phyloP scores from a whole-genome alignment of 83 land plant genomes.

The Diphasiastrum complanatum region DNA sequence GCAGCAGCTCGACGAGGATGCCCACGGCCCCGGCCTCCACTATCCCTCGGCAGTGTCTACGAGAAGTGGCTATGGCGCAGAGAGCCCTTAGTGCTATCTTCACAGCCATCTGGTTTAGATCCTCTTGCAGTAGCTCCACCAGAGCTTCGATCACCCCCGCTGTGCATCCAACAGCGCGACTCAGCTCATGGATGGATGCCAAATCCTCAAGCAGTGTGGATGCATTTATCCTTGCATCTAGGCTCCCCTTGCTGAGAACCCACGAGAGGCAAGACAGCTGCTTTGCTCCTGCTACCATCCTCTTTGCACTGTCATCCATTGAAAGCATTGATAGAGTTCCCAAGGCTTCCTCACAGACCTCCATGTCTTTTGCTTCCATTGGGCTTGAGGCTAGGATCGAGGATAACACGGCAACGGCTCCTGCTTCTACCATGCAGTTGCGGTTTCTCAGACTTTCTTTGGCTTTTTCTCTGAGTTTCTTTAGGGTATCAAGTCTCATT shows the following conservation, averaged over 20 bases:
- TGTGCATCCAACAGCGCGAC: conserved; percentile 10
- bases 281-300: not conserved
- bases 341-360: conserved; percentile 1
- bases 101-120: conserved; percentile 4
- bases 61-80: conserved; percentile 12
- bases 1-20: conserved; percentile 10
- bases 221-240: conserved; percentile 15
- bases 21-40: not conserved
- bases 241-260: not conserved
- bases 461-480: conserved; percentile 5
- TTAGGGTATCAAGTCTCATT: not conserved
- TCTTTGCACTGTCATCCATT: not conserved
- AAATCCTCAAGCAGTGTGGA: conserved; percentile 16
- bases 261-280: not conserved
- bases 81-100: conserved; percentile 22
- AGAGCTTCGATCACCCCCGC: conserved; percentile 7
- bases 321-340: not conserved
- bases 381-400: not conserved
- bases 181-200: not conserved
- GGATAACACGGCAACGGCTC: conserved; percentile 20
- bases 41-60: conserved; percentile 8
- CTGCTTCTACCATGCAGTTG: conserved; percentile 11
- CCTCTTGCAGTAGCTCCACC: conserved; percentile 1
- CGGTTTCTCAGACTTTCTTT: conserved; percentile 19
- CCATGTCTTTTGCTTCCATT: not conserved